phyloP scores from a whole-genome alignment of 768 basidiomycete genomes.

The Coprinopsis strossmayeri region DNA sequence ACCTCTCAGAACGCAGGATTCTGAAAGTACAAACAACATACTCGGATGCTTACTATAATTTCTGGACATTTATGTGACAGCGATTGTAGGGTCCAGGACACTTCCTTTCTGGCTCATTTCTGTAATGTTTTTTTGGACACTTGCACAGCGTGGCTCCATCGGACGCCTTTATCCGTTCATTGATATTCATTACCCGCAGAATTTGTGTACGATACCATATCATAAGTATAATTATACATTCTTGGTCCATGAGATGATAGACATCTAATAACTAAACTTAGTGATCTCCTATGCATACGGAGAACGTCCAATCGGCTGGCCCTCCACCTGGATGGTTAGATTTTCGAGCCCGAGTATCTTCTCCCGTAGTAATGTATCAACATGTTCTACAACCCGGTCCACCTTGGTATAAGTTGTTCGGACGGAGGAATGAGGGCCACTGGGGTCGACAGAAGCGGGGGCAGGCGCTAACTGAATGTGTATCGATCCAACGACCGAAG shows the following conservation, averaged over 20 bases:
- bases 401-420: conserved; percentile 49
- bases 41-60: conserved; percentile 10
- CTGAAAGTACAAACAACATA: conserved; percentile 6
- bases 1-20: conserved; percentile 2
- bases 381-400: conserved; percentile 70
- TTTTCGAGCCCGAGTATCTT: conserved; percentile 82
- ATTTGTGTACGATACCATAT: not conserved
- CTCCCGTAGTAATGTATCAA: conserved; percentile 63
- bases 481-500: conserved; percentile 82
- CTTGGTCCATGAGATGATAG: not conserved
- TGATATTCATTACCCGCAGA: too few relatives aligned
- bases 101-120: too few relatives aligned
- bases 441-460: conserved; percentile 47
- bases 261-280: not conserved
- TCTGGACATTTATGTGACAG: conserved; percentile 8
- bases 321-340: conserved; percentile 84
- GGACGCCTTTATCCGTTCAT: too few relatives aligned
- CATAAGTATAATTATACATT: not conserved
- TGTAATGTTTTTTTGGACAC: not conserved
- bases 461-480: conserved; percentile 80
- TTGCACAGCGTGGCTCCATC: too few relatives aligned
- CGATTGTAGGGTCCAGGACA: too few relatives aligned
- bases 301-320: not conserved
- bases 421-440: conserved; percentile 41
- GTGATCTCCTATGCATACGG: too few relatives aligned